Evolutionary conservation across 257 asterid species (phyloP).

Genomic region (Ocimum tenuiflorum): DNA sequence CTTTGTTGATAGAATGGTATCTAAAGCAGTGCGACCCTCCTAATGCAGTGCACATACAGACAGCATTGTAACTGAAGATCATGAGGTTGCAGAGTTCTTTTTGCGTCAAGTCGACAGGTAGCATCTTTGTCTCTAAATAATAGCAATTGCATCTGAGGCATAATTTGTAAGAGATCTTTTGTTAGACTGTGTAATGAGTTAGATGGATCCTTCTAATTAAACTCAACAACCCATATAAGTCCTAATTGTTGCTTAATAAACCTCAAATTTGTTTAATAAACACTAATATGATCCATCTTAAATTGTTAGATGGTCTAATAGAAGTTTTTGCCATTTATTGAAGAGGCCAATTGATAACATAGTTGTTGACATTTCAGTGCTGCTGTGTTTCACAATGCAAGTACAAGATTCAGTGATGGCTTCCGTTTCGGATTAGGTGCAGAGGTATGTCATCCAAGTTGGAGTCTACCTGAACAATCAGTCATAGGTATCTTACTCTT

Average conservation of each 20-base stretch:
- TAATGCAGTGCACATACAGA: slow-evolving; percentile 85
- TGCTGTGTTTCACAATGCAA: slow-evolving; percentile 90
- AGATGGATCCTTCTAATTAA: no score
- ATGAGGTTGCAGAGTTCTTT: slow-evolving; percentile 63
- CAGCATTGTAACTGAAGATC: slow-evolving; percentile 71
- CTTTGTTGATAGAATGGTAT: background rate
- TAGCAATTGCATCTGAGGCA: background rate
- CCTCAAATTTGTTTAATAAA: no score
- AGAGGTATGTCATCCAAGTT: slow-evolving; percentile 47
- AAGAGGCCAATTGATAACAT: background rate
- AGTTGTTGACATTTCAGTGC: slow-evolving; percentile 47
- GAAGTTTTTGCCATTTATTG: no score
- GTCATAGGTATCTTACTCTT: background rate
- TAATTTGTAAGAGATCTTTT: no score
- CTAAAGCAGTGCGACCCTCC: slow-evolving; percentile 13
- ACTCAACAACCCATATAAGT: no score
- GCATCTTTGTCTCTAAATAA: background rate
- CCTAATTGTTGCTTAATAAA: no score
- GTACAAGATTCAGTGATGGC: slow-evolving; percentile 89
- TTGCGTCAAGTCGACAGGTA: slow-evolving; percentile 60
- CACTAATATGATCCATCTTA: no score
- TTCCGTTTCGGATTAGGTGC: slow-evolving; percentile 95
- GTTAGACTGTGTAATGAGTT: no score
- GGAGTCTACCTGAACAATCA: background rate
- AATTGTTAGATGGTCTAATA: no score